These are phyloP conservation scores for Peniophora sp. DNA, from an alignment of 1,284 basidiomycete species.

Conservation along the genomic window DNA sequence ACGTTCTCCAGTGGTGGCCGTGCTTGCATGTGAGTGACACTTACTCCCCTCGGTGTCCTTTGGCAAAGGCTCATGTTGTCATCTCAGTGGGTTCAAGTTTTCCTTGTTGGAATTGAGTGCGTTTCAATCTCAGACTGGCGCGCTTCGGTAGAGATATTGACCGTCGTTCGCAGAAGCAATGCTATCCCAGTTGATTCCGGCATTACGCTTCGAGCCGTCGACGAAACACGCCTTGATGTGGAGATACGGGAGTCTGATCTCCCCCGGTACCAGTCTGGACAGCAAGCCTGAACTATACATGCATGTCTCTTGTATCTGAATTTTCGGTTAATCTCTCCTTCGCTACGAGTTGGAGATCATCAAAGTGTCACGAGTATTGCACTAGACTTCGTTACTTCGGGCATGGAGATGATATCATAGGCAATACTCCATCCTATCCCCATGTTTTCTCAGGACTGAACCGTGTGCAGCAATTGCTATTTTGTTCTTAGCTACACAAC, in stretches of 20 bases:
- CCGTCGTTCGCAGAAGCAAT: slow-evolving; percentile 1
- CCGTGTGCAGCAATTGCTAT: too few relatives aligned
- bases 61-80: background rate
- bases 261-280: background rate
- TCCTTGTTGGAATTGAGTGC: slow-evolving; percentile 7
- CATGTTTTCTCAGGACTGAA: too few relatives aligned
- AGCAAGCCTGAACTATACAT: background rate
- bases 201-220: slow-evolving; percentile 2
- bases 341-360: too few relatives aligned
- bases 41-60: background rate
- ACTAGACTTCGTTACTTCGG: too few relatives aligned
- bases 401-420: too few relatives aligned
- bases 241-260: background rate
- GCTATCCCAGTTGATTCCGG: slow-evolving; percentile 2
- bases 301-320: background rate
- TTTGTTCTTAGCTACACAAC: too few relatives aligned
- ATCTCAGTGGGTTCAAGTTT: slow-evolving; percentile 7
- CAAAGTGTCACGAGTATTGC: too few relatives aligned
- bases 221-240: background rate
- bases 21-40: slow-evolving; percentile 2
- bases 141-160: background rate
- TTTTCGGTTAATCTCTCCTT: background rate
- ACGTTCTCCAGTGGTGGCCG: slow-evolving; percentile 4
- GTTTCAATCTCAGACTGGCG: background rate
- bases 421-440: too few relatives aligned